A percentile compares a stretch with the other conserved stretches of the same genome.
phyloP scores from a whole-genome alignment of 345 rosid species.

The Luvunga scandens region DNA sequence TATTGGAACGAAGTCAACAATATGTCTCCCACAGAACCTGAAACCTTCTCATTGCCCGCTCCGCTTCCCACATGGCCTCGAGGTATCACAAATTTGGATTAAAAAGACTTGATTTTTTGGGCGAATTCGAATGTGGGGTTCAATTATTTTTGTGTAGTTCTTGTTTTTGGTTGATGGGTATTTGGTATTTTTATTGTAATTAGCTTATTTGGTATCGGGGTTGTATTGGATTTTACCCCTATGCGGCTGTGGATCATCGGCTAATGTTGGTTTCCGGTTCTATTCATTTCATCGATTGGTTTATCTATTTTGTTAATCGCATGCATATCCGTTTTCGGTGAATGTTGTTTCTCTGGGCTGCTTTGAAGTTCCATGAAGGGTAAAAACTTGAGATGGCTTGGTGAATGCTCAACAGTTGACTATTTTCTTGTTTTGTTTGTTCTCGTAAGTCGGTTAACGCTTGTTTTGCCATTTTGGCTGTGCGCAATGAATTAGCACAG shows the following conservation, averaged over 20 bases:
- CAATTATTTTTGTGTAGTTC: background rate
- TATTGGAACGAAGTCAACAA: constrained; percentile 33
- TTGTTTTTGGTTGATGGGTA: background rate
- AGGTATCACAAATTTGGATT: constrained; percentile 34
- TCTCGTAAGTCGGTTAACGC: background rate
- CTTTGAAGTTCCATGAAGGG: background rate
- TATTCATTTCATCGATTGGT: background rate
- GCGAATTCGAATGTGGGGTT: background rate
- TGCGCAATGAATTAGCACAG: background rate
- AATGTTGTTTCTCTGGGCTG: background rate
- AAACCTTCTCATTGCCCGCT: constrained; percentile 62
- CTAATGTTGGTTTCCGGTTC: background rate
- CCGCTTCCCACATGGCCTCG: constrained; percentile 73
- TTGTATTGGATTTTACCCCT: background rate
- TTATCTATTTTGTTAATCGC: background rate
- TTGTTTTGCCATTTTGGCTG: constrained; percentile 7
- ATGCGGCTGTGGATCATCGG: background rate
- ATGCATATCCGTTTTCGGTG: background rate
- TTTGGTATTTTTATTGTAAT: background rate
- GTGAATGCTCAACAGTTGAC: constrained; percentile 1
- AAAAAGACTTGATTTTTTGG: background rate
- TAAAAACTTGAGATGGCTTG: background rate
- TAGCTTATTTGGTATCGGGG: background rate
- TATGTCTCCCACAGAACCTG: constrained; percentile 32
- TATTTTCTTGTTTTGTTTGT: background rate